These are phyloP conservation scores for Saturnispora hagleri DNA, from an alignment of 805 yeast species.

Conservation along the genomic window DNA sequence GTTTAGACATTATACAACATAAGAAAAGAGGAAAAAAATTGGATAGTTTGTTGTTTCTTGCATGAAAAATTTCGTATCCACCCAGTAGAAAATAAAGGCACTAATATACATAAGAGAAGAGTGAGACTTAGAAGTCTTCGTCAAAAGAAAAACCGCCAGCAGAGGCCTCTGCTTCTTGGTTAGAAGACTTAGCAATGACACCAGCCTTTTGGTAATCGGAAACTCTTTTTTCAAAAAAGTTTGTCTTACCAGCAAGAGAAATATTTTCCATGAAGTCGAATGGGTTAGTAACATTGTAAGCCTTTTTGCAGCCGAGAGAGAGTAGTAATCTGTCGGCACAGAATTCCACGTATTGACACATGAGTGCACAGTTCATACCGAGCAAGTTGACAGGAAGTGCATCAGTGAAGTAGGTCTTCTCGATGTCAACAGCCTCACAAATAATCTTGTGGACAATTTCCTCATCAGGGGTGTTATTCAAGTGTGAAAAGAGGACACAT, in stretches of 20 bases:
- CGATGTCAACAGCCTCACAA: conserved; percentile 92
- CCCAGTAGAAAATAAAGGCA: neutral
- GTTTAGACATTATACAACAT: neutral
- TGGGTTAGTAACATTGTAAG: conserved; percentile 83
- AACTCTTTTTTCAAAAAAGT: conserved; percentile 98
- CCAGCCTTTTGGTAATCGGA: conserved; percentile 99
- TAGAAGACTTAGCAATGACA: conserved; percentile 73
- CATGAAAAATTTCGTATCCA: neutral
- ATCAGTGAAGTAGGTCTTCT: conserved; percentile 88
- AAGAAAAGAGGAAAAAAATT: neutral
- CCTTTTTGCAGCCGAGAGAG: conserved; percentile 84
- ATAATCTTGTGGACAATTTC: conserved; percentile 75
- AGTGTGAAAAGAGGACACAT: conserved; percentile 86
- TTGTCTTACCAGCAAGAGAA: conserved; percentile 96
- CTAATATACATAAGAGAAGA: conserved; percentile 3
- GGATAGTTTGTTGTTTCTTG: neutral
- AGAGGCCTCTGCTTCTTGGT: conserved; percentile 14
- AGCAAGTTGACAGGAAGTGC: conserved; percentile 88
- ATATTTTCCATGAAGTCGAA: conserved; percentile 99
- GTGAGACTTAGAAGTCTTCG: conserved; percentile 72
- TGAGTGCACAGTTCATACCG: conserved; percentile 89
- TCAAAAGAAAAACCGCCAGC: conserved; percentile 69
- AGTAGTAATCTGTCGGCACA: conserved; percentile 92
- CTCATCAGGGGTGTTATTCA: conserved; percentile 78
- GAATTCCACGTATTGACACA: conserved; percentile 98